Evolutionary conservation across 495 filamentous ascomycete species (phyloP), one percentile per base, ranked within the genome.

Genomic region (Umbilicaria muhlenbergii): DNA sequence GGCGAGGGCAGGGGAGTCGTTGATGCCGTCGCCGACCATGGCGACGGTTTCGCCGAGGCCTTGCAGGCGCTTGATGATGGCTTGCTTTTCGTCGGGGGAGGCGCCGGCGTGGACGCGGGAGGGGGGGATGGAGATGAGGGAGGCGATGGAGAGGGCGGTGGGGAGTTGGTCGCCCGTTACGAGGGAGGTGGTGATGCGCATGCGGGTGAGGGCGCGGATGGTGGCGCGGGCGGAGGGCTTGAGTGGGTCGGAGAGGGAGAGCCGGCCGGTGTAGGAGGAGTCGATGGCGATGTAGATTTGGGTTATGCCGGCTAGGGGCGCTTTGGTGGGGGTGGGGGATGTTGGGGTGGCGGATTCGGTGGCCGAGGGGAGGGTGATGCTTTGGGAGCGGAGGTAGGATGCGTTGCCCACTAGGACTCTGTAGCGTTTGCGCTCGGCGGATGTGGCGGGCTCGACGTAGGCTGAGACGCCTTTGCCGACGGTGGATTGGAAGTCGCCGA

Each of bases 11-110:
- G 91, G 91, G 0, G 89, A 95, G 67, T 99, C 91, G 59, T 99
- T 99, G 71, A 99, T 95, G 33, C 91, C 91, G 57, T 99, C 91
- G 41, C 91, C 91, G 17, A 96, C 91, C 91, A 99, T 96, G 51
- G 86, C 91, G 17, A 99, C 83, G 41, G 79, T 67, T 36, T 81
- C 71, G 46, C 86, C 86, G 2, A 60, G 49, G 0, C 65, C 67
- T 62, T 95, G 83, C 32, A 95, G 71, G 36, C 75, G 59, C 14
- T 75, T 72, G 58, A 99, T 74, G 54, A 96, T 92, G 19, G 67
- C 64, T 48, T 86, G 85, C 49, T 99, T 99, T 50, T 91, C 78
- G 35, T 83, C 80, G 1, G 91, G 91, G 6, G 83, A 83, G 31
- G 86, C 81, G 13, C 80, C 80, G 32, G 91, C 86, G 56, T 80